A percentile compares a stretch with the other conserved stretches of the same genome.
phyloP scores from a whole-genome alignment of 129 eudicot species.

The Gnaphalium uliginosum region DNA sequence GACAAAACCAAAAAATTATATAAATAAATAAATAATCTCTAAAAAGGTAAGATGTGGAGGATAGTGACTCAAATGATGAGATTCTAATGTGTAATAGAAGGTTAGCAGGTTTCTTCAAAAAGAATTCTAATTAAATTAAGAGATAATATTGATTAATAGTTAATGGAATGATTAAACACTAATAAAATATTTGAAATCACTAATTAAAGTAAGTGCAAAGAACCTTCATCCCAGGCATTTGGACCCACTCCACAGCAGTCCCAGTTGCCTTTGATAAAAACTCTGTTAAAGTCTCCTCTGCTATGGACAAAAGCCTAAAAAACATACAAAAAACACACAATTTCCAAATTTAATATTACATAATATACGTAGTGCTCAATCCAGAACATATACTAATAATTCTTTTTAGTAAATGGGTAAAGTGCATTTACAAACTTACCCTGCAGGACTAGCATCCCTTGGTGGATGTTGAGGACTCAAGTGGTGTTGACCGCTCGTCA shows the following conservation, averaged over 20 bases:
- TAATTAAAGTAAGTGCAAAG: conserved; percentile 32
- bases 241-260: conserved; percentile 96
- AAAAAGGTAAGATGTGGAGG: conserved; percentile 46
- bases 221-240: conserved; percentile 97
- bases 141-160: conserved; percentile 37
- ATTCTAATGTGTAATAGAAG: conserved; percentile 47
- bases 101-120: conserved; percentile 44
- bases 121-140: conserved; percentile 29
- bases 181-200: conserved; percentile 15
- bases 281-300: conserved; percentile 95
- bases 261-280: conserved; percentile 90
- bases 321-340: conserved; percentile 38
- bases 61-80: conserved; percentile 56
- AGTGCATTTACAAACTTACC: conserved; percentile 43
- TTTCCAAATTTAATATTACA: conserved; percentile 21
- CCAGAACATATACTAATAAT: conserved; percentile 14
- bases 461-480: conserved; percentile 77
- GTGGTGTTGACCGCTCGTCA: conserved; percentile 79
- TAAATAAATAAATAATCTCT: not conserved
- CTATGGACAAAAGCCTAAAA: conserved; percentile 82
- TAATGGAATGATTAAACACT: conserved; percentile 39
- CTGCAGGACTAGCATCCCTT: conserved; percentile 85
- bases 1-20: not conserved
- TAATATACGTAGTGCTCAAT: conserved; percentile 11
- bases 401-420: not conserved